Evolutionary conservation across 1,284 basidiomycete species (phyloP), one percentile per base, ranked within the genome.

Genomic region (Schizophyllum amplum): DNA sequence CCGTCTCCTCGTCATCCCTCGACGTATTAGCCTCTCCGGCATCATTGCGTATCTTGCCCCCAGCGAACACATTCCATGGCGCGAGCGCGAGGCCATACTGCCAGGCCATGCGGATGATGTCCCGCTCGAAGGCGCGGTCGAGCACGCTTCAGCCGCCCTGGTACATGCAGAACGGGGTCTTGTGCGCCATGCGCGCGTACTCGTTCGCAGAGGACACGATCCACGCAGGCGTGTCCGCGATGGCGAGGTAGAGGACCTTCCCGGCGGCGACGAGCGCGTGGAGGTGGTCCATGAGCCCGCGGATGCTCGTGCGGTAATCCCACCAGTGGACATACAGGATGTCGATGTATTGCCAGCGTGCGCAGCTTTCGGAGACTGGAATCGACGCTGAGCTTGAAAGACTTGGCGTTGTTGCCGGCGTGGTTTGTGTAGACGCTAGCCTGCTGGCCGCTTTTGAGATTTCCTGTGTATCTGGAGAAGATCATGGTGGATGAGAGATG

Each of bases 1-100:
- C 69, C 60, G 64, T 69, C 58, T 79, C 72, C 22, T 69, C 56
- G 51, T 72, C 69, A 4, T 63, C 74, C 4, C 20, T n/a, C 48
- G 21, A 22, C 13, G 4, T n/a, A 7, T 56, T 9, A 20, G 24
- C 71, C 57, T 78, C 76, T 60, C 78, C 76, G 6, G 65, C 75
- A 54, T 79, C 76, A 0, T 75, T 74, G 24, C 76, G 72, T 56
- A 84, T 70, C 11, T 74, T 74, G 0, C 79, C 78, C 0, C 62
- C 70, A 1, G 72, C 80, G 17, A 84, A 67, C 0, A 79, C 79
- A 42, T 73, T 73, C 76, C 77, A 83, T 0, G 79, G 79, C 0
- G 75, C 74, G 0, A 83, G 66, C 20, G 53, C 47, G 17, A 57
- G 15, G 26, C 55, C 75, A 42, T 69, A 64, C 17, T 61, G 60